These are phyloP conservation scores for Solanum aculeatissimum DNA, from an alignment of 305 asterid species.

Conservation along the genomic window DNA sequence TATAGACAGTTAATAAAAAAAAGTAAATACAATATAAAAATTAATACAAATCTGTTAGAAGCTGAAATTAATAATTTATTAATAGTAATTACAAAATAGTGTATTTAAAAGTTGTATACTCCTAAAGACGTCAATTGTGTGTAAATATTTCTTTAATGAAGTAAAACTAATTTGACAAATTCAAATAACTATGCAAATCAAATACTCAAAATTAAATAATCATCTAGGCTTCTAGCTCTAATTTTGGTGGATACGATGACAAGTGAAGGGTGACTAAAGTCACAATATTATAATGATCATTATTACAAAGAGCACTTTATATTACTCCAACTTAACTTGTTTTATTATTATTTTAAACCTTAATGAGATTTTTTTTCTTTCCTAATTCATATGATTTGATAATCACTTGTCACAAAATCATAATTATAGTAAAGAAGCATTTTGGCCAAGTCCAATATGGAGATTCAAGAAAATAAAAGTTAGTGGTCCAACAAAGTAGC, in stretches of 20 bases:
- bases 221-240: not conserved
- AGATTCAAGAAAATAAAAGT: not conserved
- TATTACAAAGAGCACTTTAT: not conserved
- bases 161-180: not conserved
- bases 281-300: not conserved
- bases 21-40: no score
- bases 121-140: no score
- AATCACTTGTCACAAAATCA: not conserved
- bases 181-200: not conserved
- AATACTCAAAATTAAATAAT: not conserved
- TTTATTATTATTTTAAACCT: not conserved
- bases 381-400: not conserved
- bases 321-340: not conserved
- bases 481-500: not conserved
- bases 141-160: no score
- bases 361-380: not conserved
- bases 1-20: no score
- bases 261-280: not conserved
- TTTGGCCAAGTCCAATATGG: not conserved
- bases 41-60: no score
- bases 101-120: no score
- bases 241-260: not conserved
- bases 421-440: not conserved
- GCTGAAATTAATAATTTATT: no score
- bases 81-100: no score